Conservation (phyloP, 2,329 filamentous ascomycete genomes). For the Plectosphaerella plurivora region DNA sequence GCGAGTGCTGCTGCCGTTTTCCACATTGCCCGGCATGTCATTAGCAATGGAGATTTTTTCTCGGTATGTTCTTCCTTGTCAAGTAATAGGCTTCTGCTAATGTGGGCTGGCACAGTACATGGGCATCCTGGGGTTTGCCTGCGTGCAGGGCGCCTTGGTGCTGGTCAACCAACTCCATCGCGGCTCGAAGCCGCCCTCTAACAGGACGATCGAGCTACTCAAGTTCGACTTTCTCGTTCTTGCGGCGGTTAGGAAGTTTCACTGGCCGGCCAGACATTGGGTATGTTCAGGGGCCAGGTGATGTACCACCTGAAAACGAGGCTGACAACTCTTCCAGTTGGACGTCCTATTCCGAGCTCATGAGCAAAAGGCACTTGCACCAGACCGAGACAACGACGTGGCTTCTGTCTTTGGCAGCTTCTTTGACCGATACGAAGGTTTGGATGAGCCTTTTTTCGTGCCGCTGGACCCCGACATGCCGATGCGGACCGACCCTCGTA, state of each 20-base stretch:
- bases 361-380: not conserved
- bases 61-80: not conserved
- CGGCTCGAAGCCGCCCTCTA: not conserved
- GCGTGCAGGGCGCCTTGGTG: not conserved
- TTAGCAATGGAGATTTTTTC: not conserved
- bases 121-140: not conserved
- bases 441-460: slow-evolving; percentile 1
- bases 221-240: not conserved
- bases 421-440: not conserved
- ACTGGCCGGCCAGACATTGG: not conserved
- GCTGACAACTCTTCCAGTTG: too few relatives aligned
- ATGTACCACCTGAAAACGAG: too few relatives aligned
- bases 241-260: not conserved
- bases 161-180: not conserved
- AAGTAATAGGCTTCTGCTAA: not conserved
- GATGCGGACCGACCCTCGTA: not conserved
- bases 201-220: not conserved
- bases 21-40: not conserved
- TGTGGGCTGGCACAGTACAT: not conserved
- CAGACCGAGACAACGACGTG: not conserved
- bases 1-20: not conserved
- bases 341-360: not conserved
- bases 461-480: not conserved
- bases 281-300: not conserved
- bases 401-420: not conserved